A percentile compares a stretch with the other conserved stretches of the same genome.
These are phyloP conservation scores for Penicillium freii DNA, from an alignment of 2,329 filamentous ascomycete species.

Conservation along the genomic window DNA sequence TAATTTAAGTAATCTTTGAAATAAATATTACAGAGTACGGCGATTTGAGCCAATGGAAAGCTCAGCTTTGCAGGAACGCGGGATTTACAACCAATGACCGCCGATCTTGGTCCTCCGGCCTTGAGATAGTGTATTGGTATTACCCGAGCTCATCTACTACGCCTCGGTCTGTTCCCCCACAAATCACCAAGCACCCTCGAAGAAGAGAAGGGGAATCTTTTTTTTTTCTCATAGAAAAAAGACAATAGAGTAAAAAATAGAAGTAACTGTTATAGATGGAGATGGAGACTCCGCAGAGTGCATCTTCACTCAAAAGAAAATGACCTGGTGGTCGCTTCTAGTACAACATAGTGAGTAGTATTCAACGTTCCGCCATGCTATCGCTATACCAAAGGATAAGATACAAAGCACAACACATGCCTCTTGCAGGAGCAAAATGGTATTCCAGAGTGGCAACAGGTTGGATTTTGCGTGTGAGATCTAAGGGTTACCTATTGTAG, in stretches of 20 bases:
- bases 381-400: neutral
- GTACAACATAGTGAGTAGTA: neutral
- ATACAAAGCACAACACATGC: too few relatives aligned
- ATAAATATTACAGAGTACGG: neutral
- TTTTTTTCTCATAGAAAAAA: neutral
- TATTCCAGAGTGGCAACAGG: too few relatives aligned
- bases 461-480: neutral
- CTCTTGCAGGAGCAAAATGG: too few relatives aligned
- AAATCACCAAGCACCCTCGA: neutral
- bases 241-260: neutral
- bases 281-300: neutral
- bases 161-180: neutral
- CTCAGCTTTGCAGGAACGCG: accelerated
- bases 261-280: neutral
- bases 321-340: neutral
- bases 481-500: neutral
- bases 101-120: neutral
- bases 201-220: neutral
- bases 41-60: accelerated
- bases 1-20: neutral
- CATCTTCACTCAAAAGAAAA: neutral
- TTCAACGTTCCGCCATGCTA: neutral
- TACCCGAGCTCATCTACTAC: neutral
- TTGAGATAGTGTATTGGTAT: constrained; percentile 9
- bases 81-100: neutral